Base-by-base conservation (phyloP, 2,329 filamentous ascomycete genomes). In the Ascochyta lentis region DNA sequence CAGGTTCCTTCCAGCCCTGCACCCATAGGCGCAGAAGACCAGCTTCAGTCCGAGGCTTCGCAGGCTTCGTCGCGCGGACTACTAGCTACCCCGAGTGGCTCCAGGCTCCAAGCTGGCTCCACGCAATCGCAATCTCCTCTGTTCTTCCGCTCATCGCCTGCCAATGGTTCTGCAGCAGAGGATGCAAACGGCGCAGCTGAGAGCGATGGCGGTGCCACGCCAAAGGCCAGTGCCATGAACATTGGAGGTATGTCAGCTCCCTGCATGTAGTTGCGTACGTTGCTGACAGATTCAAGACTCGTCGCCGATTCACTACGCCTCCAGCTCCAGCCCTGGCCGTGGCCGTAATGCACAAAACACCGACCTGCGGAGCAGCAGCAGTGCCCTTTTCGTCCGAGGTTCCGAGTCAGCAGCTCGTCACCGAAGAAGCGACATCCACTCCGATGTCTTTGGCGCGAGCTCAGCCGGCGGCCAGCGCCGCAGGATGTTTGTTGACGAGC, bases 221-320 rank as follows among this genome's bases (percentile, higher is more conserved):
- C 90, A 7, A 83, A 88, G 72, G 89, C 89, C 7, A 87, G 84
- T 59, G 82, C 78, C 23, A 79, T 80, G 43, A 79, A 81, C 38
- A 79, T 86, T 62, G 86, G 88, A 79, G 89, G 89, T 91, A 75
- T 75, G 5, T 42, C 42, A 39, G 31, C 56, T 16, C 4, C 13
- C 1, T 15, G 3, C 3, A 10, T 4, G 44, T 0, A 16, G 13
- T 22, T 24, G 2, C 5, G 26, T 23, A 12, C 6, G 59, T 75
- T 49, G 70, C 48, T 59, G 19, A 49, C 8, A 16, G 37, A 23
- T 8, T 46, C 3, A 12, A 96, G 94, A 93, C 70, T 98, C 94
- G 0, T 98, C 94, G 1, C 94, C 94, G 1, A 91, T 98, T 64
- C 87, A 88, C 74, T 98, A 97, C 73, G 91, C 91, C 53, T 87